These are phyloP conservation scores for Chlorella sp. DNA, from an alignment of 139 green algal species.

Conservation along the genomic window DNA sequence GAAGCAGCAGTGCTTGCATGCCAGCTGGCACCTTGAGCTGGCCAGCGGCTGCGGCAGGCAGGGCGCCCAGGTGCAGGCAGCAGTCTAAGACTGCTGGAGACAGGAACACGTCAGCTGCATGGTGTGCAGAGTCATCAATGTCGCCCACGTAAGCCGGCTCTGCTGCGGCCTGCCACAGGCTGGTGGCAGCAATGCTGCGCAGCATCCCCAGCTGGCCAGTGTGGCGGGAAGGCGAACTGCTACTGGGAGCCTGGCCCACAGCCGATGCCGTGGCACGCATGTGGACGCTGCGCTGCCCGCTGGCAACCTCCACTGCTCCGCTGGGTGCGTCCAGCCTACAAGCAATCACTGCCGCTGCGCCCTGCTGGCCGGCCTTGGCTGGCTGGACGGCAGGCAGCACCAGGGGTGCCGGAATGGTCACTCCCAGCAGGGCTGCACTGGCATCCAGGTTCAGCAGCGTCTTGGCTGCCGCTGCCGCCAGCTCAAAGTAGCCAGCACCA, in stretches of 20 bases:
- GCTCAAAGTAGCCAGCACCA: conserved; percentile 73
- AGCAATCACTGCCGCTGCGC: neutral
- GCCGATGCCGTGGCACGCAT: neutral
- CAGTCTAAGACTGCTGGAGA: conserved; percentile 68
- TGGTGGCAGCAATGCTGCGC: conserved; percentile 63
- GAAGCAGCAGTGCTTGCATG: conserved; percentile 25
- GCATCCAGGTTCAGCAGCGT: neutral
- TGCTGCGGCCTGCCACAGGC: neutral
- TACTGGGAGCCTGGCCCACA: conserved; percentile 21
- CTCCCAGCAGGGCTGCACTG: neutral
- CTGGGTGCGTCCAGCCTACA: conserved; percentile 21
- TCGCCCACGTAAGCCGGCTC: conserved; percentile 5
- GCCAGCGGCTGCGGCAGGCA: neutral
- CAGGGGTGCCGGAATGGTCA: conserved; percentile 35
- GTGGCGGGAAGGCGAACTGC: conserved; percentile 57
- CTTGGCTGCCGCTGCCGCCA: conserved; percentile 53
- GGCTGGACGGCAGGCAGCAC: conserved; percentile 8
- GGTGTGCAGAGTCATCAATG: conserved; percentile 6
- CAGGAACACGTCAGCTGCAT: conserved; percentile 27
- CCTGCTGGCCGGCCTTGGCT: neutral
- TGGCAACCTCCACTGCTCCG: conserved; percentile 6
- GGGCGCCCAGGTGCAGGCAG: conserved; percentile 71
- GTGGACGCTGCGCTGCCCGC: conserved; percentile 23
- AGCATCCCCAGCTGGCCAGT: conserved; percentile 63
- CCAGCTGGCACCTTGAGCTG: conserved; percentile 44